phyloP scores from a whole-genome alignment of 129 eudicot genomes.

The Deinandra increscens region DNA sequence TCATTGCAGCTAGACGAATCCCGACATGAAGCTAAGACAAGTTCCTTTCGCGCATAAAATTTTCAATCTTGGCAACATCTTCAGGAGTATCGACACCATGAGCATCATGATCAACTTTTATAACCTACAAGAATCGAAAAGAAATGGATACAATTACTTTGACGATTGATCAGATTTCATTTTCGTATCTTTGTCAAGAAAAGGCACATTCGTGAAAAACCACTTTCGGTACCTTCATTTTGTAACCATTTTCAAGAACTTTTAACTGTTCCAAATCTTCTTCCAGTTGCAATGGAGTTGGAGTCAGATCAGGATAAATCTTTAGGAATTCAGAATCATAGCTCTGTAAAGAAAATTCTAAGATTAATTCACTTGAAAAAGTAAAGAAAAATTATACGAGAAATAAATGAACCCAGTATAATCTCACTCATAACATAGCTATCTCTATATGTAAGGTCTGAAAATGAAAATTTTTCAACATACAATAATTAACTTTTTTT shows the following conservation, averaged over 20 bases:
- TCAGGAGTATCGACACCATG: constrained; percentile 95
- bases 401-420: too few relatives aligned
- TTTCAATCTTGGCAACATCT: constrained; percentile 89
- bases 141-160: neutral
- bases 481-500: neutral
- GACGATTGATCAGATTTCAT: neutral
- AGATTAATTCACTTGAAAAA: neutral
- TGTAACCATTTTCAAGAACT: constrained; percentile 98
- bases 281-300: constrained; percentile 93
- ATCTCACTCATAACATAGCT: too few relatives aligned
- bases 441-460: too few relatives aligned
- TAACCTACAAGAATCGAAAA: constrained; percentile 46
- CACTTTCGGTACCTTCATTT: constrained; percentile 68
- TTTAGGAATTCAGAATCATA: constrained; percentile 70
- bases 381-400: neutral
- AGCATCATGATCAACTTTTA: constrained; percentile 89
- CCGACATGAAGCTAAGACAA: constrained; percentile 38
- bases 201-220: neutral
- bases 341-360: constrained; percentile 44
- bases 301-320: constrained; percentile 68
- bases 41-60: constrained; percentile 74
- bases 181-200: constrained; percentile 16
- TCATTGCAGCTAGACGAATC: neutral
- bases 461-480: too few relatives aligned
- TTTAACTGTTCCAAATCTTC: constrained; percentile 97